A percentile compares a stretch with the other conserved stretches of the same genome.
These are phyloP conservation scores for Phytophthora foliorum DNA, from an alignment of 352 stramenopile species.

Conservation along the genomic window DNA sequence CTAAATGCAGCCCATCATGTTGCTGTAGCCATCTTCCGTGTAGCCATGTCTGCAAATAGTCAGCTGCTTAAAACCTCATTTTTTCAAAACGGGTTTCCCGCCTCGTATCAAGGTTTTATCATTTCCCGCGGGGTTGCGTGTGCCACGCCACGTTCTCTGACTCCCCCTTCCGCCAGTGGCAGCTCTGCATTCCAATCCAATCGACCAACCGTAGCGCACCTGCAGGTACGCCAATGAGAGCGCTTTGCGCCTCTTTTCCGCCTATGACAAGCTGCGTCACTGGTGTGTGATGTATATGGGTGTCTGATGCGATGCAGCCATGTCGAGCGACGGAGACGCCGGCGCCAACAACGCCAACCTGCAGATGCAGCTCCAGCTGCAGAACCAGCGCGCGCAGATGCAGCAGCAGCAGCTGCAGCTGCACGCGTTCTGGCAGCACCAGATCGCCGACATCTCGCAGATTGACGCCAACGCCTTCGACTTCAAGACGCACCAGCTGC, in stretches of 20 bases:
- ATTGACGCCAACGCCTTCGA: conserved; percentile 88
- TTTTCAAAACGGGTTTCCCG: conserved; percentile 20
- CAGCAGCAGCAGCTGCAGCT: conserved; percentile 90
- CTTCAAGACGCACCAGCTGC: conserved; percentile 92
- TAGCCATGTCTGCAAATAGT: conserved; percentile 29
- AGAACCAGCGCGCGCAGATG: conserved; percentile 89
- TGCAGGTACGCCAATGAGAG: conserved; percentile 65
- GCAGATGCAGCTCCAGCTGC: conserved; percentile 89
- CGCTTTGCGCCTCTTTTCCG: conserved; percentile 57
- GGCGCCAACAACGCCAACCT: conserved; percentile 63
- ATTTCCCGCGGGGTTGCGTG: conserved; percentile 1
- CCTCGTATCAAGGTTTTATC: conserved; percentile 15
- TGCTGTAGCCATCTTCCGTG: conserved; percentile 19
- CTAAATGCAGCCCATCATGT: not conserved
- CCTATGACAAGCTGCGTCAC: conserved; percentile 64
- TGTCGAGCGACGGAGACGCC: conserved; percentile 63
- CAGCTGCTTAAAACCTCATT: conserved; percentile 21
- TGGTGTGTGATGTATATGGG: conserved; percentile 15
- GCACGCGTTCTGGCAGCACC: conserved; percentile 89
- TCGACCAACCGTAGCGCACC: conserved; percentile 42
- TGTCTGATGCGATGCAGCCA: conserved; percentile 30
- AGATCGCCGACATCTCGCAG: conserved; percentile 91
- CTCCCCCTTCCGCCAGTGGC: conserved; percentile 24
- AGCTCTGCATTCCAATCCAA: conserved; percentile 20
- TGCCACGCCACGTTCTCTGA: not conserved